Conservation (phyloP, 176 grass and related monocot genomes). For the Aegilops tauschii region DNA sequence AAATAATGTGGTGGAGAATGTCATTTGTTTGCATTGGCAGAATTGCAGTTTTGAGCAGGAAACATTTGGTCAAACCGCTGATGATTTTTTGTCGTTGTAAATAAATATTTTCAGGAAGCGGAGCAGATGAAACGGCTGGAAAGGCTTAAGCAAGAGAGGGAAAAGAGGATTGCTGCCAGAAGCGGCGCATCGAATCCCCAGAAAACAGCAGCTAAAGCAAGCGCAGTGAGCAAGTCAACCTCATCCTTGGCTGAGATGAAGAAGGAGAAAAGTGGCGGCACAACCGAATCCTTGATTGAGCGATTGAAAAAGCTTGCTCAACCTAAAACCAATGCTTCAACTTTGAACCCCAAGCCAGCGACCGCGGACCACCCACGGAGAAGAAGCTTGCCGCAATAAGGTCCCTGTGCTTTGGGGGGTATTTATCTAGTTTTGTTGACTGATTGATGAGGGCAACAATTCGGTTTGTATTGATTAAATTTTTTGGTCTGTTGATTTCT, state of each 20-base stretch:
- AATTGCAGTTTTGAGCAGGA: background rate
- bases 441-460: too few species aligned
- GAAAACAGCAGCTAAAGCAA: slow-evolving; percentile 10
- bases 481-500: too few species aligned
- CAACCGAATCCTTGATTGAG: slow-evolving; percentile 31
- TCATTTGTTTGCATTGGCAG: background rate
- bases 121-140: slow-evolving; percentile 86
- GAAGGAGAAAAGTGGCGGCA: slow-evolving; percentile 56
- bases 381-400: slow-evolving; percentile 27
- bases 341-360: slow-evolving; percentile 19
- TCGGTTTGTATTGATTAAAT: too few species aligned
- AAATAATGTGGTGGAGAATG: background rate
- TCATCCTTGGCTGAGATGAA: slow-evolving; percentile 60
- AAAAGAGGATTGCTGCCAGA: slow-evolving; percentile 91
- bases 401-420: background rate
- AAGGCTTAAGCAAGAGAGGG: slow-evolving; percentile 81
- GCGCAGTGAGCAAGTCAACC: slow-evolving; percentile 65
- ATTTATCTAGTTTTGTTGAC: background rate
- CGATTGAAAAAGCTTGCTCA: slow-evolving; percentile 58
- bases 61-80: background rate
- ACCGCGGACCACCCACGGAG: slow-evolving; percentile 33
- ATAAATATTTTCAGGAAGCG: slow-evolving; percentile 64
- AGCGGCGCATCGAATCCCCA: slow-evolving; percentile 25
- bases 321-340: slow-evolving; percentile 49
- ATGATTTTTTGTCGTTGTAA: background rate